Evolutionary conservation across 148 eudicot species (phyloP).

Genomic region (Arctostaphylos glauca): DNA sequence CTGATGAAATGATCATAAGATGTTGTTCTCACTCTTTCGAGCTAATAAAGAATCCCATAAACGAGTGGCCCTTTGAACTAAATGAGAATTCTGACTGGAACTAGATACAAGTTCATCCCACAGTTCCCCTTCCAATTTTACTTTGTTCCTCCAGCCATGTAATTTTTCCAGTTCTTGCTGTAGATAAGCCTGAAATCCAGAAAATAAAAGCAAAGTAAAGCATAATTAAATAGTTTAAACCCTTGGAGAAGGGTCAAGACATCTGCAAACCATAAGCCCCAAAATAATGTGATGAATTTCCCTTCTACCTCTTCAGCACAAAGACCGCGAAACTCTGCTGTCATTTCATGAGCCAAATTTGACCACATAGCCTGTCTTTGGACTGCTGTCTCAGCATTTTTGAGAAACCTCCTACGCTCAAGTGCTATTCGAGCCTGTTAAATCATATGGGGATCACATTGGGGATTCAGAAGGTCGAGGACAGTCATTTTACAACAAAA

Average conservation of each 20-base stretch:
- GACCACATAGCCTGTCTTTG: slow-evolving; percentile 98
- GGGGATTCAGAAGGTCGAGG: neutral
- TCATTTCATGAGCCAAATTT: slow-evolving; percentile 98
- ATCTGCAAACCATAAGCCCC: neutral
- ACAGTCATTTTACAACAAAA: neutral
- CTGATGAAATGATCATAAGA: neutral
- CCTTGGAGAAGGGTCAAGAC: neutral
- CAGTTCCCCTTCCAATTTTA: slow-evolving; percentile 85
- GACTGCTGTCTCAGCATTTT: slow-evolving; percentile 91
- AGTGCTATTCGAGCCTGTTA: slow-evolving; percentile 95
- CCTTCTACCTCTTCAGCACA: slow-evolving; percentile 94
- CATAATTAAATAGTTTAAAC: neutral
- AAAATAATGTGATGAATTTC: neutral
- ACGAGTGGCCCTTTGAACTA: slow-evolving; percentile 94
- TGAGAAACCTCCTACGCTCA: slow-evolving; percentile 79
- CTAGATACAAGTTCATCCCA: slow-evolving; percentile 99
- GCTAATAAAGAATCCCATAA: slow-evolving; percentile 94
- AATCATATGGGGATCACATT: neutral
- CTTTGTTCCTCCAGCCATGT: slow-evolving; percentile 93
- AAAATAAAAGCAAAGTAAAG: slow-evolving; percentile 5
- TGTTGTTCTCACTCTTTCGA: slow-evolving; percentile 71
- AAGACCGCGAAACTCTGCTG: slow-evolving; percentile 96
- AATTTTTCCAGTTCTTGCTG: slow-evolving; percentile 98
- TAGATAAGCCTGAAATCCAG: slow-evolving; percentile 70
- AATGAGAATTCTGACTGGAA: slow-evolving; percentile 94